These are phyloP conservation scores for Lachnellula arida DNA, from an alignment of 2,329 filamentous ascomycete species.

Conservation along the genomic window DNA sequence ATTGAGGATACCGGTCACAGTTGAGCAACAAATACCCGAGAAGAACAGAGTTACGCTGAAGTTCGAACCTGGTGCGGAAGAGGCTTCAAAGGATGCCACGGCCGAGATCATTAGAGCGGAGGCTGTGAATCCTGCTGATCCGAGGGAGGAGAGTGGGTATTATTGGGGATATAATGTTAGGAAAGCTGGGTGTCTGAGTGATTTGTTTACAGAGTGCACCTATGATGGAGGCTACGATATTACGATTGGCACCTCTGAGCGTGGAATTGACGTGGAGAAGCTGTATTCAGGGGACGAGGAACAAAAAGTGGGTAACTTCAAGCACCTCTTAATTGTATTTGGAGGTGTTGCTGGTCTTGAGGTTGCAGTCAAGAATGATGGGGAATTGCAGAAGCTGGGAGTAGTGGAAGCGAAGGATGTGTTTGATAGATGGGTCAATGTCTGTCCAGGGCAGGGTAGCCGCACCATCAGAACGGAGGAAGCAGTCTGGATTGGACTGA, in stretches of 20 bases:
- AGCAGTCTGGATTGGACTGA: constrained; percentile 72
- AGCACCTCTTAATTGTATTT: constrained; percentile 73
- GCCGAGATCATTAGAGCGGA: constrained; percentile 39
- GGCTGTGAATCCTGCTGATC: constrained; percentile 62
- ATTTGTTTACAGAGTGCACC: constrained; percentile 71
- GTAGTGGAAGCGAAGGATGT: constrained; percentile 62
- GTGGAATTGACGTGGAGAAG: constrained; percentile 44
- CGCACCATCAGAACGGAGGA: constrained; percentile 81
- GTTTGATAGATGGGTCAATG: constrained; percentile 82
- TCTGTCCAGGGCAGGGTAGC: constrained; percentile 75
- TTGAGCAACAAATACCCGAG: constrained; percentile 51
- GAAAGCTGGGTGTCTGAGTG: constrained; percentile 59
- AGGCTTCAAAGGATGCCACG: constrained; percentile 30
- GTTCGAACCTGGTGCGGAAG: constrained; percentile 46
- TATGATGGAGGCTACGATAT: constrained; percentile 77
- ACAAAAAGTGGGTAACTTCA: constrained; percentile 43
- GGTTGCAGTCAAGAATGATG: constrained; percentile 62
- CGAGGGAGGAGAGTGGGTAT: constrained; percentile 71
- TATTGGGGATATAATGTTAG: constrained; percentile 82
- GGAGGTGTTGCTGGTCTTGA: constrained; percentile 78
- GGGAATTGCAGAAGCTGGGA: constrained; percentile 48
- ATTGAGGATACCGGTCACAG: constrained; percentile 45
- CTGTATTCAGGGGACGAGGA: constrained; percentile 26
- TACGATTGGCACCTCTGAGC: constrained; percentile 79
- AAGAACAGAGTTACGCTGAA: constrained; percentile 71